phyloP scores from a whole-genome alignment of 352 stramenopile genomes.

The Pythium coloratum region DNA sequence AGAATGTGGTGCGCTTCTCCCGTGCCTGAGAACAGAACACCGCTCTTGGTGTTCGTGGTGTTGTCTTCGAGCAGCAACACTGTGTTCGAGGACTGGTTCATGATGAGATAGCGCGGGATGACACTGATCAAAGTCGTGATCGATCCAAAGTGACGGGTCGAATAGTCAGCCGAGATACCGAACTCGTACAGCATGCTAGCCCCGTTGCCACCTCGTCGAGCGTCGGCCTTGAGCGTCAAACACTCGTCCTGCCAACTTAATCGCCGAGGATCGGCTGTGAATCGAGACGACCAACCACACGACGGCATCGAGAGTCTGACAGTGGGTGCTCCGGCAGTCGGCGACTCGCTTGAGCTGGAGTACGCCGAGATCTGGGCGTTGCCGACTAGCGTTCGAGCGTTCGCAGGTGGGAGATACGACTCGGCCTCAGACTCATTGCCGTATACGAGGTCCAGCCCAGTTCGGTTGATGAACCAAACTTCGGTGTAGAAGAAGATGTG shows the following conservation, averaged over 20 bases:
- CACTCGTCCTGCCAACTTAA: conserved; percentile 87
- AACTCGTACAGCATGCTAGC: conserved; percentile 72
- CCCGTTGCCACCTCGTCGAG: conserved; percentile 21
- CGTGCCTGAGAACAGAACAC: conserved; percentile 7
- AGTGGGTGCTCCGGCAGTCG: conserved; percentile 33
- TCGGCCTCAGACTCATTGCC: conserved; percentile 65
- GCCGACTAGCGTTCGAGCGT: conserved; percentile 61
- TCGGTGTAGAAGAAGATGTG: conserved; percentile 62
- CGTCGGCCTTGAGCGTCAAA: conserved; percentile 46
- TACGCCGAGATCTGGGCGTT: conserved; percentile 79
- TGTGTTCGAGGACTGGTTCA: conserved; percentile 69
- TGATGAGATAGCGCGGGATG: conserved; percentile 75
- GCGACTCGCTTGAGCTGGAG: conserved; percentile 39
- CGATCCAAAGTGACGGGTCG: conserved; percentile 78
- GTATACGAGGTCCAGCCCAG: conserved; percentile 70
- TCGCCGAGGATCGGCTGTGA: conserved; percentile 66
- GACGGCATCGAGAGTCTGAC: conserved; percentile 58
- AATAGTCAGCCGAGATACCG: conserved; percentile 78
- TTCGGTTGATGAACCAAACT: conserved; percentile 84
- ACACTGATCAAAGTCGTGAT: conserved; percentile 85
- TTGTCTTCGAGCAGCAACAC: conserved; percentile 62
- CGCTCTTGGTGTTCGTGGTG: conserved; percentile 7
- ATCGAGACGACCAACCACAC: conserved; percentile 69
- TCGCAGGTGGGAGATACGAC: conserved; percentile 53
- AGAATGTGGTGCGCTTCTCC: conserved; percentile 78